A percentile compares a stretch with the other conserved stretches of the same genome.
phyloP scores from a whole-genome alignment of 1,139 yeast genomes.

The Taphrina confusa region DNA sequence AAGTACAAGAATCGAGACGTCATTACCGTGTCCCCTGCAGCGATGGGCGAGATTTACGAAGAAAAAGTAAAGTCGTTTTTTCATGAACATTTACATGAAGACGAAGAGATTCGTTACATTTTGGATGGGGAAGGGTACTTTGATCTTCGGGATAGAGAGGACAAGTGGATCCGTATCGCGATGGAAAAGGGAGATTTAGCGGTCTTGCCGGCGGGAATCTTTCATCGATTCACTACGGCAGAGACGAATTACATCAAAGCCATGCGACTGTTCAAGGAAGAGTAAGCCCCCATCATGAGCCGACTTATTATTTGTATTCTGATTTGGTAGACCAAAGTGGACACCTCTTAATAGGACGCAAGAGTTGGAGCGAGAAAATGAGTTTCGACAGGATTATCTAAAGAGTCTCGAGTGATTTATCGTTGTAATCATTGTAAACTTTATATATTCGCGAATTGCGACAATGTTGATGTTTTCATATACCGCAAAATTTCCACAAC shows the following conservation, averaged over 20 bases:
- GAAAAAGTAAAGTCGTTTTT: constrained; percentile 70
- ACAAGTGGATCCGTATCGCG: constrained; percentile 77
- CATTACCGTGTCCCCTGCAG: constrained; percentile 60
- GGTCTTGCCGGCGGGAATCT: constrained; percentile 43
- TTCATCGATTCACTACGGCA: constrained; percentile 57
- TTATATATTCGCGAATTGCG: too few species aligned
- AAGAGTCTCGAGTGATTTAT: constrained; percentile 43
- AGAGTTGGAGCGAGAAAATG: constrained; percentile 47
- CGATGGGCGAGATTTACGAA: constrained; percentile 65
- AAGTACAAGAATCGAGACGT: constrained; percentile 78
- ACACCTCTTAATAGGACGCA: constrained; percentile 72
- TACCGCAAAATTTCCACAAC: too few species aligned
- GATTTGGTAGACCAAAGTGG: constrained; percentile 68
- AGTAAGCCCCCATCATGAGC: constrained; percentile 43
- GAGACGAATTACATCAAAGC: constrained; percentile 67
- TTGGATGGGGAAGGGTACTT: constrained; percentile 90
- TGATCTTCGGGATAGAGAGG: constrained; percentile 71
- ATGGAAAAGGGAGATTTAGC: constrained; percentile 65
- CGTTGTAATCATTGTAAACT: too few species aligned
- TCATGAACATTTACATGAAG: constrained; percentile 91
- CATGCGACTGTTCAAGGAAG: constrained; percentile 82
- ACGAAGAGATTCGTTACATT: constrained; percentile 91
- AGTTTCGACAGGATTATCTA: constrained; percentile 51
- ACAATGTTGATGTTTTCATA: too few species aligned
- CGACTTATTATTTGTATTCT: background rate